Percentiles rank a stretch among this genome's conserved stretches.
These are phyloP conservation scores for Myriosclerotinia duriaeana DNA, from an alignment of 2,329 filamentous ascomycete genomes.

Conservation along the genomic window DNA sequence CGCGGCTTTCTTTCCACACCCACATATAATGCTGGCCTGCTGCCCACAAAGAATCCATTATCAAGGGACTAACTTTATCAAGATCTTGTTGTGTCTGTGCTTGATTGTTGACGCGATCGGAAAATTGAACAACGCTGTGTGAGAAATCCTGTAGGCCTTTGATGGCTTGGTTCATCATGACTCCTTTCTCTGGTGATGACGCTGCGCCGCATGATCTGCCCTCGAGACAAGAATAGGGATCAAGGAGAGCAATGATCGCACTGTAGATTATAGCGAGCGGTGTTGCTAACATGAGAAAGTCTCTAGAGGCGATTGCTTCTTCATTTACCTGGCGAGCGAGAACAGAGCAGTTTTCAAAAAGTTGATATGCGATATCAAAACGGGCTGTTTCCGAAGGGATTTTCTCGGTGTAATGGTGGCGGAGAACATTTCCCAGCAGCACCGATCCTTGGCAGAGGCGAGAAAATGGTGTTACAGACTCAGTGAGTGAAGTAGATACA, in stretches of 20 bases:
- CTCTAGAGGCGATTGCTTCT: constrained; percentile 31
- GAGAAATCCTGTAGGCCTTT: constrained; percentile 41
- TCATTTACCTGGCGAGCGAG: constrained; percentile 35
- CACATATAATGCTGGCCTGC: constrained; percentile 44
- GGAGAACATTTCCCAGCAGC: constrained; percentile 42
- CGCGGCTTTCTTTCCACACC: constrained; percentile 43
- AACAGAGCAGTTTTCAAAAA: constrained; percentile 35
- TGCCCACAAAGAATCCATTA: constrained; percentile 44
- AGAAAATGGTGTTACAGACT: constrained; percentile 51
- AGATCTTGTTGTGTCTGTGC: constrained; percentile 34
- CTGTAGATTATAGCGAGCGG: constrained; percentile 38
- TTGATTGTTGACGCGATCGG: constrained; percentile 34
- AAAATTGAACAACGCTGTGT: constrained; percentile 38
- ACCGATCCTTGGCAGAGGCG: constrained; percentile 48
- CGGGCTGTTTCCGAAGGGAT: constrained; percentile 30
- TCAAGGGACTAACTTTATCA: constrained; percentile 41
- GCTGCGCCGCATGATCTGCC: constrained; percentile 22
- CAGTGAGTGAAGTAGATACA: constrained; percentile 44
- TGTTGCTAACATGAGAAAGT: constrained; percentile 35
- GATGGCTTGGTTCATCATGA: constrained; percentile 41
- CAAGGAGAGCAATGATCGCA: constrained; percentile 41
- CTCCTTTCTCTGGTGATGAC: constrained; percentile 32
- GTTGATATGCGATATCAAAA: constrained; percentile 33
- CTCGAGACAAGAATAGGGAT: constrained; percentile 42
- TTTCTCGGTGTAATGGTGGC: constrained; percentile 36